Evolutionary conservation across 2,329 filamentous ascomycete species (phyloP).

Genomic region (Pyricularia pennisetigena): DNA sequence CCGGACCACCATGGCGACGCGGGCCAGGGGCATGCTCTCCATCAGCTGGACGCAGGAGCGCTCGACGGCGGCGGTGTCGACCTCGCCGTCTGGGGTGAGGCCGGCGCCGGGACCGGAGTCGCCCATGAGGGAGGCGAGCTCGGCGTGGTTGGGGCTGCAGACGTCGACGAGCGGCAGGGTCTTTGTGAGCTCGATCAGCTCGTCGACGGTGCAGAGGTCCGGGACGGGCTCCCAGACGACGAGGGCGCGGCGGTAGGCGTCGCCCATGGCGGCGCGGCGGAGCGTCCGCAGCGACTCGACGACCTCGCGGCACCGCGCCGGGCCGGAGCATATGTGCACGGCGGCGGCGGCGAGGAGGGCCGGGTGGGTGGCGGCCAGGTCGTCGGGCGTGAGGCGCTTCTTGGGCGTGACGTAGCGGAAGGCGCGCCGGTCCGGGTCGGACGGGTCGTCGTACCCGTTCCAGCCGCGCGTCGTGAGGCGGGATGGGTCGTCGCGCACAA

Average conservation of each 20-base stretch:
- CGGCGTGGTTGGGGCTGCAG: slow-evolving; percentile 74
- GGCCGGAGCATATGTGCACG: slow-evolving; percentile 83
- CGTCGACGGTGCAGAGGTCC: slow-evolving; percentile 67
- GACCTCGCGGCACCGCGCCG: slow-evolving; percentile 65
- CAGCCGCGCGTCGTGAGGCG: slow-evolving; percentile 81
- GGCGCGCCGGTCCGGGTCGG: slow-evolving; percentile 49
- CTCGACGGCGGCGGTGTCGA: slow-evolving; percentile 43
- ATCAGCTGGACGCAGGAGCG: slow-evolving; percentile 52
- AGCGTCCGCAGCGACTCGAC: slow-evolving; percentile 59
- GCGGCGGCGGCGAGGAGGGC: slow-evolving; percentile 60
- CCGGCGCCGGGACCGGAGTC: slow-evolving; percentile 34
- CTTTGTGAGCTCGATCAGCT: slow-evolving; percentile 55
- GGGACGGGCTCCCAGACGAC: slow-evolving; percentile 96
- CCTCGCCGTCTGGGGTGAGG: slow-evolving; percentile 41
- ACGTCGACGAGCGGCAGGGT: slow-evolving; percentile 51
- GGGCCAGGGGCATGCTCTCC: slow-evolving; percentile 53
- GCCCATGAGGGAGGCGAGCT: slow-evolving; percentile 81
- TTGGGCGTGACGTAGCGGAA: slow-evolving; percentile 90
- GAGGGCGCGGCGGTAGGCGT: slow-evolving; percentile 41
- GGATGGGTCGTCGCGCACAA: slow-evolving; percentile 54
- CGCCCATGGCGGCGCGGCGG: slow-evolving; percentile 28
- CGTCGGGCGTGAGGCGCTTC: slow-evolving; percentile 63
- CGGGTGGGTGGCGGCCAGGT: slow-evolving; percentile 44
- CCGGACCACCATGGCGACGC: slow-evolving; percentile 58
- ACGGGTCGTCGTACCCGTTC: slow-evolving; percentile 72